Evolutionary conservation across 2,329 filamentous ascomycete genomes (phyloP).

Genomic region (Periconia sp.): DNA sequence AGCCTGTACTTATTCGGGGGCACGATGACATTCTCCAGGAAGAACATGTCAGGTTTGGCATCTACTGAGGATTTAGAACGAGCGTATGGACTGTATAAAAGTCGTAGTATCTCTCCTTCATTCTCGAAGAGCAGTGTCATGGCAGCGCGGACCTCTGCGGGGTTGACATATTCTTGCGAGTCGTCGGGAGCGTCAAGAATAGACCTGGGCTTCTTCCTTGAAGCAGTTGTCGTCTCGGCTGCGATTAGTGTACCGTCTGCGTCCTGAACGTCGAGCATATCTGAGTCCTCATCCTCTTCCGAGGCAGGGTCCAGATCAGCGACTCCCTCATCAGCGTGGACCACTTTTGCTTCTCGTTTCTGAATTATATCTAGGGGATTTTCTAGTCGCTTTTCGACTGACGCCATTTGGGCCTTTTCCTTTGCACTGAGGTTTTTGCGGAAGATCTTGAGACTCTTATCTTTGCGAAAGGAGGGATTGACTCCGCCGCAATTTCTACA

Average conservation of each 20-base stretch:
- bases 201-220: slow-evolving; percentile 47
- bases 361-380: slow-evolving; percentile 72
- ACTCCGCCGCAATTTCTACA: slow-evolving; percentile 68
- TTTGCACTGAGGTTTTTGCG: slow-evolving; percentile 78
- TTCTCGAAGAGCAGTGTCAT: slow-evolving; percentile 82
- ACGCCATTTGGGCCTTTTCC: slow-evolving; percentile 77
- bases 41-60: slow-evolving; percentile 90
- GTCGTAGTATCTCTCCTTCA: slow-evolving; percentile 79
- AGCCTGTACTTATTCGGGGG: slow-evolving; percentile 92
- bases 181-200: slow-evolving; percentile 36
- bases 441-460: slow-evolving; percentile 92
- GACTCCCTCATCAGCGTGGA: slow-evolving; percentile 70
- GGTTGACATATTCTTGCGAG: slow-evolving; percentile 76
- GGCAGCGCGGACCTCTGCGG: slow-evolving; percentile 81
- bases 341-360: slow-evolving; percentile 51
- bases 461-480: slow-evolving; percentile 80
- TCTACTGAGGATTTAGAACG: slow-evolving; percentile 62
- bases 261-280: slow-evolving; percentile 40
- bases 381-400: slow-evolving; percentile 68
- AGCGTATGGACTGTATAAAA: slow-evolving; percentile 84
- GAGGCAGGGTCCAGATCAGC: slow-evolving; percentile 63
- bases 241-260: slow-evolving; percentile 60
- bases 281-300: slow-evolving; percentile 50
- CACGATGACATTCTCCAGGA: slow-evolving; percentile 83
- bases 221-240: slow-evolving; percentile 49